Base-by-base conservation (phyloP, 2,329 filamentous ascomycete genomes). In the Stachybotrys chartarum region DNA sequence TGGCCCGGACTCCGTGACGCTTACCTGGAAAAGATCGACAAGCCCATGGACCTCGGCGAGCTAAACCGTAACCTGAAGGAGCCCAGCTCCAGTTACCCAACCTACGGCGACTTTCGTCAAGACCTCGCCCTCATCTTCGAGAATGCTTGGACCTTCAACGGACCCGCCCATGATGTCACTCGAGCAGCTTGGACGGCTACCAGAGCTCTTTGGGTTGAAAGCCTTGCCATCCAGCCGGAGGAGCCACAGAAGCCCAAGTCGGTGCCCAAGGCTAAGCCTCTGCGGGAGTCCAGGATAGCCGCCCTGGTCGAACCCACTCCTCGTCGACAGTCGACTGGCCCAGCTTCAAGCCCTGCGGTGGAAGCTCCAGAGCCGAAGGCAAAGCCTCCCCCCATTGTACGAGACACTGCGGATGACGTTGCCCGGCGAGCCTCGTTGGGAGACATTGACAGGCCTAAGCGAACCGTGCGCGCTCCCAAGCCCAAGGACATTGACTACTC, bases 401-500 rank as follows among this genome's bases (percentile, higher is more conserved):
- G 60, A 51, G 61, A 64, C 16, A 54, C 60, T 6, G 53, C 62
- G 10, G 56, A 57, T 17, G 64, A 69, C 47, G 59, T 66, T 60
- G 45, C 45, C 2, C 87, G 94, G 54, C 88, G 93, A 18, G 91
- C 95, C 64, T 96, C 90, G 1, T 87, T 85, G 6, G 87, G 86
- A 56, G 90, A 91, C 61, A 88, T 86, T 55, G 82, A 85, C 60
- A 84, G 94, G 53, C 92, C 93, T 11, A 97, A 97, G 78, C 87
- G 94, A 54, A 91, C 93, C 14, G 96, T 97, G 55, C 91, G 96
- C 64, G 89, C 92, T 8, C 91, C 94, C 0, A 92, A 93, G 66
- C 85, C 87, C 58, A 92, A 93, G 61, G 94, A 97, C 67, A 80
- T 97, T n/a, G 88, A 92, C 7, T 97, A 97, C 68, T 83, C 86